These are phyloP conservation scores for Sclerotinia nivalis DNA, from an alignment of 2,329 filamentous ascomycete genomes.

Conservation along the genomic window DNA sequence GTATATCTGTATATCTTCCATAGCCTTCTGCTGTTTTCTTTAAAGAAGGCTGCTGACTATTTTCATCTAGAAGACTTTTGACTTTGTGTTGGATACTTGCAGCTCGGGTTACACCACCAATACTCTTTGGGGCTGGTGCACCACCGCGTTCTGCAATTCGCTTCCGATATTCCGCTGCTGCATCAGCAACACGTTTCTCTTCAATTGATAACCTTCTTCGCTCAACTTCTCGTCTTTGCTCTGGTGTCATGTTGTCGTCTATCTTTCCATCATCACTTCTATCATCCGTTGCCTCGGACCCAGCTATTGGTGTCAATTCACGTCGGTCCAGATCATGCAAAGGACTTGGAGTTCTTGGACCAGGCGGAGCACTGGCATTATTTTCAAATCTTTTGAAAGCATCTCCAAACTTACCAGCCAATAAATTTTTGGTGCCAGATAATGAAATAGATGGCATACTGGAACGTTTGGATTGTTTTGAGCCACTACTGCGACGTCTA, in stretches of 20 bases:
- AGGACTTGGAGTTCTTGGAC: slow-evolving; percentile 50
- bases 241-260: slow-evolving; percentile 74
- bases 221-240: slow-evolving; percentile 88
- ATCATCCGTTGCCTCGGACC: slow-evolving; percentile 71
- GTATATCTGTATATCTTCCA: slow-evolving; percentile 72
- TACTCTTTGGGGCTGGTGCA: slow-evolving; percentile 53
- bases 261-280: slow-evolving; percentile 66
- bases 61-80: slow-evolving; percentile 80
- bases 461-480: slow-evolving; percentile 64
- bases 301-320: slow-evolving; percentile 67
- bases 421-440: slow-evolving; percentile 74
- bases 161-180: slow-evolving; percentile 83
- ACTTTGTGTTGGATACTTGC: slow-evolving; percentile 91
- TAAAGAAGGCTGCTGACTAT: slow-evolving; percentile 57
- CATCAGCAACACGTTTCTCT: slow-evolving; percentile 84
- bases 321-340: slow-evolving; percentile 44
- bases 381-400: slow-evolving; percentile 89
- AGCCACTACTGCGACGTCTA: slow-evolving; percentile 55
- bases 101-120: slow-evolving; percentile 64
- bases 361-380: slow-evolving; percentile 41
- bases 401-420: slow-evolving; percentile 89
- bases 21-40: slow-evolving; percentile 84
- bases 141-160: slow-evolving; percentile 66
- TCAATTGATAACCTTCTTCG: slow-evolving; percentile 79
- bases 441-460: slow-evolving; percentile 70